phyloP scores from a whole-genome alignment of 2,329 filamentous ascomycete genomes.

The Dactylellina leptospora region DNA sequence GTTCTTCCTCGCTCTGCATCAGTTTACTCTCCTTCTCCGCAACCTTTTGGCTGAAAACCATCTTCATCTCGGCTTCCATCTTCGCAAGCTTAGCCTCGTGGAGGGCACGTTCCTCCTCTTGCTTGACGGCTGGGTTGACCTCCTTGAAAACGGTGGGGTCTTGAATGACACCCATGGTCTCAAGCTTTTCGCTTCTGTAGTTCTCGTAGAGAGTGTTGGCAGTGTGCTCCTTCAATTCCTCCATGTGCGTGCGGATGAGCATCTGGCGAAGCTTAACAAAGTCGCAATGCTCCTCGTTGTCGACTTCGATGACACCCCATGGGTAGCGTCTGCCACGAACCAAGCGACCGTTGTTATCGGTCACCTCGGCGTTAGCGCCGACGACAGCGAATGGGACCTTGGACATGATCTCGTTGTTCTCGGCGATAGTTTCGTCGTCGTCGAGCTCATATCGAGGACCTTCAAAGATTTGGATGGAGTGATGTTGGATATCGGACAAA shows the following conservation, averaged over 20 bases:
- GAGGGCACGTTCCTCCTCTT: constrained; percentile 96
- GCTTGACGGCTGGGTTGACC: constrained; percentile 99
- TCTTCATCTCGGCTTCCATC: constrained; percentile 99
- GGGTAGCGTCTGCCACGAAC: constrained; percentile 96
- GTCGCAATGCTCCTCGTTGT: constrained; percentile 99
- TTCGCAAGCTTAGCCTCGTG: constrained; percentile 99
- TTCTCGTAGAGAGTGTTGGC: constrained; percentile 99
- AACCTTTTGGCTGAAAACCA: constrained; percentile 99
- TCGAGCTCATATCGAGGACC: constrained; percentile 98
- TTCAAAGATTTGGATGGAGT: constrained; percentile 98
- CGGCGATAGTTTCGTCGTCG: constrained; percentile 98
- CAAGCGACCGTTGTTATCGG: constrained; percentile 88
- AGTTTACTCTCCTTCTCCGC: constrained; percentile 99
- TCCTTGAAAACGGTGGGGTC: constrained; percentile 99
- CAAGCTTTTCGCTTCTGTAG: constrained; percentile 99
- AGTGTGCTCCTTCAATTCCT: constrained; percentile 99
- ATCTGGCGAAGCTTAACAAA: constrained; percentile 99
- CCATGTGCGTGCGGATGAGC: constrained; percentile 99
- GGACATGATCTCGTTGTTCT: constrained; percentile 99
- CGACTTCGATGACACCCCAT: constrained; percentile 98
- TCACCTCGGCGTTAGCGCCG: constrained; percentile 93
- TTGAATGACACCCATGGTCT: constrained; percentile 96
- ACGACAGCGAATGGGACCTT: constrained; percentile 99
- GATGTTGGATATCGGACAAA: constrained; percentile 92
- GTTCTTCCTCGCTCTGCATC: constrained; percentile 98